A percentile compares a stretch with the other conserved stretches of the same genome.
Conservation (phyloP, 2,329 filamentous ascomycete species). For the Aspergillus japonicus region DNA sequence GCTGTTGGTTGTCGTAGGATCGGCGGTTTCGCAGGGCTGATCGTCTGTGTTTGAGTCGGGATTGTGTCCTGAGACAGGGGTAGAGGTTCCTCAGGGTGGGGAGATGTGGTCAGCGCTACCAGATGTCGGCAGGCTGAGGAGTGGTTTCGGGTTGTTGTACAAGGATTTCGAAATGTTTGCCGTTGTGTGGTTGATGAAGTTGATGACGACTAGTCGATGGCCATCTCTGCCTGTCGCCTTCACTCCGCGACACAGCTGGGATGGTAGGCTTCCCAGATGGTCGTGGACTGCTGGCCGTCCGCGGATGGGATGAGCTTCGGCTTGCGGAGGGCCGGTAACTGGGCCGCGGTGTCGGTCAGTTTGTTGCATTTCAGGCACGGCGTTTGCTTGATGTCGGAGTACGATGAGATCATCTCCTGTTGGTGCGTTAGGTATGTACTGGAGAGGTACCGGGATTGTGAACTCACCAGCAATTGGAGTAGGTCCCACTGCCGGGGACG, state of each 20-base stretch:
- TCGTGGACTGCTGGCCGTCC: constrained; percentile 19
- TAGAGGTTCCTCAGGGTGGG: too few species aligned
- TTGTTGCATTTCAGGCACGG: constrained; percentile 40
- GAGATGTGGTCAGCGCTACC: too few species aligned
- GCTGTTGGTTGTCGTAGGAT: too few species aligned
- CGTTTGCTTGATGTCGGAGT: constrained; percentile 40
- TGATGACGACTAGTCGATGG: too few species aligned
- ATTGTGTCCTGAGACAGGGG: too few species aligned
- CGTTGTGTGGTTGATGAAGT: too few species aligned
- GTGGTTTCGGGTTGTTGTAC: too few species aligned
- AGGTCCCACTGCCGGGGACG: constrained; percentile 41
- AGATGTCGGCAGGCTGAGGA: too few species aligned
- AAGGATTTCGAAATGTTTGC: too few species aligned
- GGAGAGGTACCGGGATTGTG: too few species aligned
- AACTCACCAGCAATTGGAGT: constrained; percentile 38
- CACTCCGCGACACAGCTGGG: constrained; percentile 22
- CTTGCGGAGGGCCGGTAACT: constrained; percentile 41
- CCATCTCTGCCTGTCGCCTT: neutral
- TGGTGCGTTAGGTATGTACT: neutral
- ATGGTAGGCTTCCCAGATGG: constrained; percentile 39
- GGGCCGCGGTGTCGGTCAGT: constrained; percentile 39
- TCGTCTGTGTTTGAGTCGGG: too few species aligned
- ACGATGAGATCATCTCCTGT: constrained; percentile 46
- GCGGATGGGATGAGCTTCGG: constrained; percentile 19
- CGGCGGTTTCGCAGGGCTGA: too few species aligned